Conservation (phyloP, 768 basidiomycete species). For the Calocybe cyanea region DNA sequence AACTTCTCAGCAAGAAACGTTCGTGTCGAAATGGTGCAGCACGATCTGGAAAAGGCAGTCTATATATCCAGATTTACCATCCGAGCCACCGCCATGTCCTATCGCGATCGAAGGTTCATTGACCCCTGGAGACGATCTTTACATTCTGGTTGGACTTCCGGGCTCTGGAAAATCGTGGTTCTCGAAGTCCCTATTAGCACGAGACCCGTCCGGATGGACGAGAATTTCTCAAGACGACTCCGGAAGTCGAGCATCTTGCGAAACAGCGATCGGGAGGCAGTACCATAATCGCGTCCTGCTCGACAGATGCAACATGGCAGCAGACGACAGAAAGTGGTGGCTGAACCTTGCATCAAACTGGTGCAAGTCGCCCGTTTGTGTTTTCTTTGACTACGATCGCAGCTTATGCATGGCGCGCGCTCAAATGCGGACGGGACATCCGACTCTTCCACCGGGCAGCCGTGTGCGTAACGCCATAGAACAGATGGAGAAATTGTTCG, state of each 20-base stretch:
- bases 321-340: conserved; percentile 46
- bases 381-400: conserved; percentile 53
- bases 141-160: conserved; percentile 57
- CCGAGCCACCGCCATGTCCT: conserved; percentile 46
- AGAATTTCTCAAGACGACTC: conserved; percentile 55
- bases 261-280: conserved; percentile 42
- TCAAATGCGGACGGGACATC: conserved; percentile 54
- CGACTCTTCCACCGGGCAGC: conserved; percentile 52
- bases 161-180: conserved; percentile 62
- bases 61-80: conserved; percentile 44
- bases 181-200: conserved; percentile 39
- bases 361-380: conserved; percentile 40
- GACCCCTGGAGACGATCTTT: conserved; percentile 33
- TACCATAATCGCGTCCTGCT: conserved; percentile 41
- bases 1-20: conserved; percentile 51
- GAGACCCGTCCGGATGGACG: conserved; percentile 40
- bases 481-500: conserved; percentile 47
- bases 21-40: conserved; percentile 56
- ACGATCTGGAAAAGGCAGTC: conserved; percentile 56
- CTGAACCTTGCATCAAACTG: conserved; percentile 45
- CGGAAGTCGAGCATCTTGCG: conserved; percentile 46
- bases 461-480: conserved; percentile 52
- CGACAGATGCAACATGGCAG: conserved; percentile 54
- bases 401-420: conserved; percentile 51
- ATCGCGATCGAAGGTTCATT: conserved; percentile 41